phyloP scores from a whole-genome alignment of 768 basidiomycete species.

The Suillus subaureus region DNA sequence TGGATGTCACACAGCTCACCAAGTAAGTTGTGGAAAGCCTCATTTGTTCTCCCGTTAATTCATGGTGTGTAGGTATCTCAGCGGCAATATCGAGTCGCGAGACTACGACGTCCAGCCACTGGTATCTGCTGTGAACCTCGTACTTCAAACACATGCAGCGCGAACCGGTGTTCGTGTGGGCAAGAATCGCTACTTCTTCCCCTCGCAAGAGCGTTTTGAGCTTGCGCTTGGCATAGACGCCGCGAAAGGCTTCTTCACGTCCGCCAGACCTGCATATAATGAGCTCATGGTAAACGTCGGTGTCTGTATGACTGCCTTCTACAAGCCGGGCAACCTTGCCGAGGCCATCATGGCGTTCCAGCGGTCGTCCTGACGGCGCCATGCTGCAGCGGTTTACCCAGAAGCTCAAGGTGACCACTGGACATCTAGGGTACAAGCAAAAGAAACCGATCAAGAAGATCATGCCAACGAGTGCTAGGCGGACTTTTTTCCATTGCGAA shows the following conservation, averaged over 20 bases:
- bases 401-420: conserved; percentile 58
- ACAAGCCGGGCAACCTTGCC: conserved; percentile 62
- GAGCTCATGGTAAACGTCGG: conserved; percentile 57
- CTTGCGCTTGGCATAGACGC: conserved; percentile 45
- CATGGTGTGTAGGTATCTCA: conserved; percentile 38
- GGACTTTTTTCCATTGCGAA: conserved; percentile 55
- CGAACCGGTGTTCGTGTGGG: conserved; percentile 50
- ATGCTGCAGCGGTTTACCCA: conserved; percentile 51
- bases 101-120: conserved; percentile 45
- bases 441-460: conserved; percentile 50
- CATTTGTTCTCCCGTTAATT: conserved; percentile 3
- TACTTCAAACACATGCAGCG: conserved; percentile 47
- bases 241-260: conserved; percentile 52
- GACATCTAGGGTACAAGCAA: conserved; percentile 54
- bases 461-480: conserved; percentile 40
- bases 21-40: conserved; percentile 29
- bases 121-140: conserved; percentile 48
- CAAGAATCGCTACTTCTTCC: conserved; percentile 54
- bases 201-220: conserved; percentile 23
- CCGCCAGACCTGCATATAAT: conserved; percentile 49
- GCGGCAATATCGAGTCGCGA: conserved; percentile 38
- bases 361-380: conserved; percentile 40
- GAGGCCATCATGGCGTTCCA: conserved; percentile 55
- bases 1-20: conserved; percentile 31
- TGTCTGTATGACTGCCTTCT: conserved; percentile 55